Conservation (phyloP, 176 grass and related monocot species). For the Poa annua region DNA sequence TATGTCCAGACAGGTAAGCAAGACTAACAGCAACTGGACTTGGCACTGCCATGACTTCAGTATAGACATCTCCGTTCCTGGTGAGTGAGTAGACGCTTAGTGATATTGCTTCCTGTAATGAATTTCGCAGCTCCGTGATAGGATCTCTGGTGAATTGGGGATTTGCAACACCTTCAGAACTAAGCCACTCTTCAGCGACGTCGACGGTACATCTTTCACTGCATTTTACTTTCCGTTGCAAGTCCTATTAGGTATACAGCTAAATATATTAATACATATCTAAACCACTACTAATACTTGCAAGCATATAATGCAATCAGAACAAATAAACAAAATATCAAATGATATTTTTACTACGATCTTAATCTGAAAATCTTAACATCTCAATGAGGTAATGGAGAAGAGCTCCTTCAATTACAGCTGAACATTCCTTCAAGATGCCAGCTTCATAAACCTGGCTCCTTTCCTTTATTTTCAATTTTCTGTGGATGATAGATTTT, state of each 20-base stretch:
- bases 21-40: background rate
- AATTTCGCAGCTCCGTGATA: constrained; percentile 63
- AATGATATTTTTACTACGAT: background rate
- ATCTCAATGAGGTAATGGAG: constrained; percentile 4
- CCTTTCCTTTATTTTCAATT: background rate
- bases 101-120: background rate
- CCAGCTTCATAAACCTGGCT: background rate
- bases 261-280: no score
- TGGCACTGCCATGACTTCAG: background rate
- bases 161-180: constrained; percentile 37
- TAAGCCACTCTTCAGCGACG: background rate
- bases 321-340: no score
- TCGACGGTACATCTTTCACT: constrained; percentile 27
- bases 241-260: no score
- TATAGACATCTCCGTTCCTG: background rate
- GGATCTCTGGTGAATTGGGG: constrained; percentile 60
- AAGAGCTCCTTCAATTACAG: background rate
- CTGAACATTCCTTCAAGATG: background rate
- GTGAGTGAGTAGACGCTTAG: no score
- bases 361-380: background rate
- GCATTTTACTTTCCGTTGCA: no score
- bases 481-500: background rate
- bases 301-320: no score
- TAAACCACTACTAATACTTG: no score
- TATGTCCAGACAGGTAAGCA: constrained; percentile 62